Evolutionary conservation across 805 yeast species (phyloP).

Genomic region (Babjeviella inositovora): DNA sequence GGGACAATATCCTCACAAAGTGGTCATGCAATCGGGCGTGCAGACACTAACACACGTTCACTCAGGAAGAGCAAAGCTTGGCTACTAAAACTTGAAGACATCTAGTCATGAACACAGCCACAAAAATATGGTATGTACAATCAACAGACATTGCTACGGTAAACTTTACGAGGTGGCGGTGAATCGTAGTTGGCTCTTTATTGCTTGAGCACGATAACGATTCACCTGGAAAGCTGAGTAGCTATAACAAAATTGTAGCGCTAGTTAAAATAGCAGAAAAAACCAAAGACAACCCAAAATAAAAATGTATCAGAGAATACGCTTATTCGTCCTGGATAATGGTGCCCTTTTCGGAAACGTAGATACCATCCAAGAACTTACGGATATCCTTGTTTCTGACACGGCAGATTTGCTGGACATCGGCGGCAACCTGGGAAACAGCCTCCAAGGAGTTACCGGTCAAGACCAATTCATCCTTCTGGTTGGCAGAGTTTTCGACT

Average conservation of each 20-base stretch:
- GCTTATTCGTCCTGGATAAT: constrained; percentile 47
- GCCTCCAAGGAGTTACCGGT: constrained; percentile 93
- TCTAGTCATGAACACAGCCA: no score
- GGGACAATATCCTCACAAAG: no score
- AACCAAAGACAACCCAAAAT: constrained; percentile 1
- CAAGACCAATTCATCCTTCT: constrained; percentile 89
- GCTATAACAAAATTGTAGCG: not conserved
- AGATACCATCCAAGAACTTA: constrained; percentile 99
- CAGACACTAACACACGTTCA: no score
- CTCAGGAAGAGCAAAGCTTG: no score
- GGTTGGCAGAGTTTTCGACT: constrained; percentile 64
- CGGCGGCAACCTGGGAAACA: constrained; percentile 98
- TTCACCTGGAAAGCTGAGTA: constrained; percentile 2
- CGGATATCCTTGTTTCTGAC: constrained; percentile 99
- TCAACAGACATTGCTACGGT: no score
- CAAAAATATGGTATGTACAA: no score
- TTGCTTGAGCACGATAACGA: constrained; percentile 5
- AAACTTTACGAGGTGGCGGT: no score
- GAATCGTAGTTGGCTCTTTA: constrained; percentile 5
- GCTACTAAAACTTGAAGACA: no score
- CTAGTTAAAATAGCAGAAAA: constrained; percentile 1
- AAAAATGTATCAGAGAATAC: constrained; percentile 1
- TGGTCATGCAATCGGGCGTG: no score
- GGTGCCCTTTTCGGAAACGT: constrained; percentile 91
- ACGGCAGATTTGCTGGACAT: constrained; percentile 93